Conservation (phyloP, 352 stramenopile genomes). For the Globisporangium splendens region DNA sequence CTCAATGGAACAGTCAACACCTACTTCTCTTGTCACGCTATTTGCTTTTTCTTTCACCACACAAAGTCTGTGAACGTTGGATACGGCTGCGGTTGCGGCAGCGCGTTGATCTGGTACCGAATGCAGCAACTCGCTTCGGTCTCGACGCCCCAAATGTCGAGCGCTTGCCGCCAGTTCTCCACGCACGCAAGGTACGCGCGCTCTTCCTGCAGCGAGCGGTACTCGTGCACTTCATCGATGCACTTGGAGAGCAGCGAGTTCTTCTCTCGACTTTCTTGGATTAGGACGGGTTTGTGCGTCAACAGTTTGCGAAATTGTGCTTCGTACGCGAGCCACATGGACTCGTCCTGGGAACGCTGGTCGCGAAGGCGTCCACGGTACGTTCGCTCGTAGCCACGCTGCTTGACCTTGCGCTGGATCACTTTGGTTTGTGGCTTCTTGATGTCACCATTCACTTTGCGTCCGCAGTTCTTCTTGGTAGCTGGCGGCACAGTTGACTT, state of each 20-base stretch:
- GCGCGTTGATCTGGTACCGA: conserved; percentile 14
- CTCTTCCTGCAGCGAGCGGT: conserved; percentile 2
- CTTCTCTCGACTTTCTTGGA: conserved; percentile 1
- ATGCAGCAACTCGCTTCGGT: conserved; percentile 8
- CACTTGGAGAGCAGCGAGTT: neutral
- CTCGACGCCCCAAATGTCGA: conserved; percentile 16
- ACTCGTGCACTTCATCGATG: conserved; percentile 5
- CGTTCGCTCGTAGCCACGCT: conserved; percentile 13
- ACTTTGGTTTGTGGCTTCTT: neutral
- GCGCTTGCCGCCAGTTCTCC: conserved; percentile 5
- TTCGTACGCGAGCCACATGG: conserved; percentile 10
- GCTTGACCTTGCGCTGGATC: conserved; percentile 10
- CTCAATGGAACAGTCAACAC: no score
- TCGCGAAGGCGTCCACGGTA: conserved; percentile 8
- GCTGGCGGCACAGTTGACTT: no score
- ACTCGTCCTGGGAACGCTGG: conserved; percentile 8
- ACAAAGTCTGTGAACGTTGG: conserved; percentile 1
- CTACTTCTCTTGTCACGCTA: no score
- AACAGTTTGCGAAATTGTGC: conserved; percentile 3
- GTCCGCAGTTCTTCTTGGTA: no score
- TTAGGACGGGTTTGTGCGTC: neutral
- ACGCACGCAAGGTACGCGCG: conserved; percentile 5
- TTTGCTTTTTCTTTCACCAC: conserved; percentile 4
- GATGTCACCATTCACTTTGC: no score
- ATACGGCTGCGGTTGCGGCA: conserved; percentile 2